Conservation (phyloP, 192 early-diverging fungal species). For the Kappamyces sp. region DNA sequence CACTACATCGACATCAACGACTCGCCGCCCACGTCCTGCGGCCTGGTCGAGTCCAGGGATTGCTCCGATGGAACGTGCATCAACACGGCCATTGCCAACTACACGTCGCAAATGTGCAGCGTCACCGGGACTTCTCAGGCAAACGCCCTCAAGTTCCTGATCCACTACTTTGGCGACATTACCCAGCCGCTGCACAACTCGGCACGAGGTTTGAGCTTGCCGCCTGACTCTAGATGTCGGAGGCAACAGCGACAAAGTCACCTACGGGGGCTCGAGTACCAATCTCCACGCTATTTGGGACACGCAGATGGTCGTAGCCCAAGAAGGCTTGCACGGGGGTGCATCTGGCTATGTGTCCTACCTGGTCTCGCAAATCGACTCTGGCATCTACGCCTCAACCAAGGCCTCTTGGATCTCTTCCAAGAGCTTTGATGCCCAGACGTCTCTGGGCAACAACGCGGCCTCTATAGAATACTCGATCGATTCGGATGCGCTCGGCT, state of each 20-base stretch:
- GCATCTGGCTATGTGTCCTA: slow-evolving; percentile 16
- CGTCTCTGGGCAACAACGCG: background rate
- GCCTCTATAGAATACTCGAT: slow-evolving; percentile 28
- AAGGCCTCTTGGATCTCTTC: slow-evolving; percentile 19
- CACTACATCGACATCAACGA: slow-evolving; percentile 11
- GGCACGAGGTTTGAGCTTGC: background rate
- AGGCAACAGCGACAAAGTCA: slow-evolving; percentile 16
- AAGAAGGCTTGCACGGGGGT: too few species aligned
- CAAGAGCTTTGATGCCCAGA: slow-evolving; percentile 18
- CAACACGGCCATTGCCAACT: slow-evolving; percentile 10
- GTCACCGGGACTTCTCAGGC: background rate
- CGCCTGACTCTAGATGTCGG: background rate
- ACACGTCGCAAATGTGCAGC: background rate
- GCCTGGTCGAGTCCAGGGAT: slow-evolving; percentile 9
- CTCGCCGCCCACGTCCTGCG: background rate
- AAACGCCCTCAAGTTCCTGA: slow-evolving; percentile 16
- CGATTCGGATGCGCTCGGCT: slow-evolving; percentile 29
- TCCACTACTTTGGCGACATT: slow-evolving; percentile 23
- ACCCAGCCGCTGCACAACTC: slow-evolving; percentile 21
- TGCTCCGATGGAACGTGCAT: slow-evolving; percentile 8
- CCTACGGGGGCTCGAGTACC: slow-evolving; percentile 10
- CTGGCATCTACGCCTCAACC: slow-evolving; percentile 16
- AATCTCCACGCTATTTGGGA: slow-evolving; percentile 23
- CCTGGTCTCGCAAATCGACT: slow-evolving; percentile 19
- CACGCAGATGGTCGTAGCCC: slow-evolving; percentile 16